These are phyloP conservation scores for Chaetomium fimeti DNA, from an alignment of 495 filamentous ascomycete species.

Conservation along the genomic window DNA sequence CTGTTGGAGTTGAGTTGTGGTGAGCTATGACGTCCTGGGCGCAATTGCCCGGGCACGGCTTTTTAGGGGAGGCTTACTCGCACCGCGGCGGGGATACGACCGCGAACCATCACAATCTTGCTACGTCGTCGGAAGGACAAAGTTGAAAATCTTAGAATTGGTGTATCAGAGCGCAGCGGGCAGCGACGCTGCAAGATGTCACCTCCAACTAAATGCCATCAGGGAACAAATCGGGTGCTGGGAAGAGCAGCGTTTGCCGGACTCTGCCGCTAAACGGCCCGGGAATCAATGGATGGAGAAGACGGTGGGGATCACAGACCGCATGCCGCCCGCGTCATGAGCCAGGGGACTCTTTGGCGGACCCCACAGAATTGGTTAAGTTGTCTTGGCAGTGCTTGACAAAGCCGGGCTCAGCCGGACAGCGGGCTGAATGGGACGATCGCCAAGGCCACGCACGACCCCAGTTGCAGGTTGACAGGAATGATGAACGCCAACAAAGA, in stretches of 20 bases:
- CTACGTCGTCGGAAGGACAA: background rate
- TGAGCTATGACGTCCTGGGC: slow-evolving; percentile 28
- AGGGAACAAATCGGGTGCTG: background rate
- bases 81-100: slow-evolving; percentile 28
- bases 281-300: slow-evolving; percentile 2
- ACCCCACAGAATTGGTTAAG: slow-evolving; percentile 6
- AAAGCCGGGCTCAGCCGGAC: background rate
- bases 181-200: slow-evolving; percentile 30
- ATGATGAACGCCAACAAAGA: background rate
- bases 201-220: slow-evolving; percentile 29
- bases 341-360: slow-evolving; percentile 15
- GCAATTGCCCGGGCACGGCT: background rate
- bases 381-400: slow-evolving; percentile 14
- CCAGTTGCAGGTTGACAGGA: too few relatives aligned
- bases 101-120: slow-evolving; percentile 27
- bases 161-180: background rate
- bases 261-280: slow-evolving; percentile 17
- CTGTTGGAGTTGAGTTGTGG: slow-evolving; percentile 26
- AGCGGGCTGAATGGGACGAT: too few relatives aligned
- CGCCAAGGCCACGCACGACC: too few relatives aligned
- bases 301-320: slow-evolving; percentile 14
- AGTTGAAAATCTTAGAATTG: background rate
- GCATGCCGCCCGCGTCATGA: slow-evolving; percentile 20
- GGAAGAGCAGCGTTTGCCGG: slow-evolving; percentile 12
- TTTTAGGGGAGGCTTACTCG: slow-evolving; percentile 25